phyloP scores from a whole-genome alignment of 75 land plant genomes.

The Cryptomeria japonica region DNA sequence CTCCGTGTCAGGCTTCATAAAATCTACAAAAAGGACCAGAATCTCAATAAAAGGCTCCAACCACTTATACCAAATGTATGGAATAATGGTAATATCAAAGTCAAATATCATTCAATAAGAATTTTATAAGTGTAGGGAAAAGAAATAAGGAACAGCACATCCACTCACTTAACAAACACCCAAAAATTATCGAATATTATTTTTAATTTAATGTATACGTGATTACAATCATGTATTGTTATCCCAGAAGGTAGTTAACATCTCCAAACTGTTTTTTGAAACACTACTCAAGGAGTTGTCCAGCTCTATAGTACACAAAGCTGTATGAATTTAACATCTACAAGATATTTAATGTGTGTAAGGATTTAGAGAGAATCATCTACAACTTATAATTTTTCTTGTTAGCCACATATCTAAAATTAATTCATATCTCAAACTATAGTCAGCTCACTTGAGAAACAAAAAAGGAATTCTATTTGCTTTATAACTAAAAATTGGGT shows the following conservation, averaged over 20 bases:
- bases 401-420: background rate
- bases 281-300: background rate
- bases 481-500: background rate
- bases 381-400: background rate
- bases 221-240: background rate
- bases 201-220: background rate
- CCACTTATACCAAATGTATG: background rate
- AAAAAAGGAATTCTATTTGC: background rate
- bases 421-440: background rate
- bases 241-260: background rate
- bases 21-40: constrained; percentile 31
- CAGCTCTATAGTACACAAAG: no score
- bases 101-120: background rate
- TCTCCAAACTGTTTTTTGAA: background rate
- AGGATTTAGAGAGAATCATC: background rate
- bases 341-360: background rate
- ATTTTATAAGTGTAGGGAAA: background rate
- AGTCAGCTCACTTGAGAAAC: background rate
- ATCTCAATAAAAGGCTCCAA: background rate
- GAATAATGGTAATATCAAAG: background rate
- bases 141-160: background rate
- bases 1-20: constrained; percentile 95
- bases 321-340: no score
- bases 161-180: background rate
- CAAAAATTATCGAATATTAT: background rate